Base-by-base conservation (phyloP, 176 grass and related monocot genomes). In the Bolboschoenus planiculmis region DNA sequence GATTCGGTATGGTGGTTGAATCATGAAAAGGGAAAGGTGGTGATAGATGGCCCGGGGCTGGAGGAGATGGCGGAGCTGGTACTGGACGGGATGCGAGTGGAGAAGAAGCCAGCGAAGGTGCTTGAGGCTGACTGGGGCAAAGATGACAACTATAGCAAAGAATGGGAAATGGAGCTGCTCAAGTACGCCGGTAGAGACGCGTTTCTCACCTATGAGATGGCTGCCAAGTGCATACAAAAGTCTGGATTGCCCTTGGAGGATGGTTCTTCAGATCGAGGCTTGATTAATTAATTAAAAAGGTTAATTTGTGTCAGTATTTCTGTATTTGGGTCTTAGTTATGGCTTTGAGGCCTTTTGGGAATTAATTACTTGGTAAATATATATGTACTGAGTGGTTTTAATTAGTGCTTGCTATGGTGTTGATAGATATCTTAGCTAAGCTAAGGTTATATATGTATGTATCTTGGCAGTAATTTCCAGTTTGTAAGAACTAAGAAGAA, bases 21-120 rank as follows among this genome's bases (percentile, higher is more conserved):
- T 14, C 14, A 2, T 36, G 33, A 60, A 20, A 85, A 57, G 35
- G 18, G 30, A 26, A 26, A 4, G n/a, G 40, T 77, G 21, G 68
- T 61, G 15, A 85, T 85, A 24, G 31, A 85, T 13, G 30, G 35
- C 13, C 53, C 34, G 70, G 53, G 3, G n/a, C 57, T 85, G 29
- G 84, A 85, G 42, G n/a, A 67, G 73, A 34, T 85, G 56, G 58
- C 71, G 0, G 56, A 67, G 18, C 39, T 85, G 42, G 57, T 33
- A 21, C 84, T 68, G 3, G 84, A 64, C 2, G 74, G 84, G 15
- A 63, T 66, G 31, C n/a, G 9, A 26, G 23, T 85, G 73, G 84
- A 65, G 73, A 55, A 67, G 73, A 85, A 78, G 55, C 84, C 73
- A 56, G 40, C 18, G 13, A 63, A 9, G 72, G 42, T 85, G 40